A percentile compares a stretch with the other conserved stretches of the same genome.
These are phyloP conservation scores for Diatrype stigma DNA, from an alignment of 2,329 filamentous ascomycete species.

Conservation along the genomic window DNA sequence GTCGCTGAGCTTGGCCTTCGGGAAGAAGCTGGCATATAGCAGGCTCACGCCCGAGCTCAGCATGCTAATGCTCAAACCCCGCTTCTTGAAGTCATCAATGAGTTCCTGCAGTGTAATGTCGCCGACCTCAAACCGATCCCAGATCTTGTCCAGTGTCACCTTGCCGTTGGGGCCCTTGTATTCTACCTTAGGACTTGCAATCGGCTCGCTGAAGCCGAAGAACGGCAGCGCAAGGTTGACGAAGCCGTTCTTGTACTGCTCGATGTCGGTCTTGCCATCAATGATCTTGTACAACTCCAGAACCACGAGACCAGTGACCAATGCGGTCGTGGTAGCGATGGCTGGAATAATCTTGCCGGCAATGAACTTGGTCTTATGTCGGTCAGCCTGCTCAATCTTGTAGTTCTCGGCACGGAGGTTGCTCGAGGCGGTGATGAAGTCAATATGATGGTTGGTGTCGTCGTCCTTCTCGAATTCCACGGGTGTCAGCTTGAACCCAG, in stretches of 20 bases:
- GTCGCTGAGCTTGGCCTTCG: slow-evolving; percentile 73
- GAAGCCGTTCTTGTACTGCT: slow-evolving; percentile 99
- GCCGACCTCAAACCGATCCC: slow-evolving; percentile 91
- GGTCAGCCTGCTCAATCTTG: slow-evolving; percentile 87
- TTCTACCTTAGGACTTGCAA: slow-evolving; percentile 86
- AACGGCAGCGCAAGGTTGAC: slow-evolving; percentile 94
- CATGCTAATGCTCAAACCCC: slow-evolving; percentile 83
- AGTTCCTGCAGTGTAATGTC: slow-evolving; percentile 84
- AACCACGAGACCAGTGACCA: slow-evolving; percentile 90
- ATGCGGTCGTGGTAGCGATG: slow-evolving; percentile 92
- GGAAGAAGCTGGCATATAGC: slow-evolving; percentile 91
- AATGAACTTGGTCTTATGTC: slow-evolving; percentile 99
- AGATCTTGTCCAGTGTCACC: slow-evolving; percentile 89
- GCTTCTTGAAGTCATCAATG: slow-evolving; percentile 73
- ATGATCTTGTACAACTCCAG: slow-evolving; percentile 95
- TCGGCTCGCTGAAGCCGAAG: slow-evolving; percentile 97
- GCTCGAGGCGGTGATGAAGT: slow-evolving; percentile 96
- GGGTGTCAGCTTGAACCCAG: slow-evolving; percentile 82
- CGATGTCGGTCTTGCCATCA: slow-evolving; percentile 92
- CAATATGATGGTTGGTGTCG: slow-evolving; percentile 95
- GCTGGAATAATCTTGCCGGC: slow-evolving; percentile 99
- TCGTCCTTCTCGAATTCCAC: slow-evolving; percentile 99
- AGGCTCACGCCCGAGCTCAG: slow-evolving; percentile 95
- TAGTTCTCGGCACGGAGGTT: slow-evolving; percentile 97
- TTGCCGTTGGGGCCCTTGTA: slow-evolving; percentile 77